Conservation (phyloP, 2,329 filamentous ascomycete genomes). For the Chaetomiaceae sp. region DNA sequence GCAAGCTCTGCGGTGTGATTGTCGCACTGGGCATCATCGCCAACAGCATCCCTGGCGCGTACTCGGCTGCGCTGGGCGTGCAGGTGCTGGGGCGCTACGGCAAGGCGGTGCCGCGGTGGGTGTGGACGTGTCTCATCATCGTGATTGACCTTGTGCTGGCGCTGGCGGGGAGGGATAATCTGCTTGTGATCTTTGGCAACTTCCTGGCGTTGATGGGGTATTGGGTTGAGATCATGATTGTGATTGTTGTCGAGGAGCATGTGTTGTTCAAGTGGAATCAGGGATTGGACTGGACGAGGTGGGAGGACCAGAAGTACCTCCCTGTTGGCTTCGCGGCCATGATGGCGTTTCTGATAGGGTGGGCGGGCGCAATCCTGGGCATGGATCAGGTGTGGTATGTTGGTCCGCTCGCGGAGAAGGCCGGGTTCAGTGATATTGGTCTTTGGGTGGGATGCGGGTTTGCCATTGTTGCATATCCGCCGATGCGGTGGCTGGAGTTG, state of each 20-base stretch:
- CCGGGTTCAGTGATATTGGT: slow-evolving; percentile 25
- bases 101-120: slow-evolving; percentile 53
- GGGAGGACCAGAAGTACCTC: slow-evolving; percentile 54
- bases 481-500: slow-evolving; percentile 25
- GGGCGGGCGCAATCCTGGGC: slow-evolving; percentile 59
- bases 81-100: slow-evolving; percentile 59
- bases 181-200: slow-evolving; percentile 63
- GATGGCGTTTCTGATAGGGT: slow-evolving; percentile 57
- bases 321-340: slow-evolving; percentile 60
- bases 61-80: slow-evolving; percentile 62
- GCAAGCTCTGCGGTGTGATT: slow-evolving; percentile 62
- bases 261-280: slow-evolving; percentile 52
- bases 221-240: slow-evolving; percentile 62
- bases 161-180: slow-evolving; percentile 54
- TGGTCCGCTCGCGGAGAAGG: slow-evolving; percentile 42
- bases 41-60: slow-evolving; percentile 61
- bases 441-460: slow-evolving; percentile 26
- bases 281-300: slow-evolving; percentile 56
- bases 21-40: slow-evolving; percentile 60
- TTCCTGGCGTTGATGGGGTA: slow-evolving; percentile 68
- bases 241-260: slow-evolving; percentile 58
- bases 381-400: slow-evolving; percentile 69
- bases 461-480: slow-evolving; percentile 24
- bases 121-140: slow-evolving; percentile 60
- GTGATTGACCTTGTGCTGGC: slow-evolving; percentile 62